Conservation (phyloP, 139 green algal species). For the Trebouxia sp. region DNA sequence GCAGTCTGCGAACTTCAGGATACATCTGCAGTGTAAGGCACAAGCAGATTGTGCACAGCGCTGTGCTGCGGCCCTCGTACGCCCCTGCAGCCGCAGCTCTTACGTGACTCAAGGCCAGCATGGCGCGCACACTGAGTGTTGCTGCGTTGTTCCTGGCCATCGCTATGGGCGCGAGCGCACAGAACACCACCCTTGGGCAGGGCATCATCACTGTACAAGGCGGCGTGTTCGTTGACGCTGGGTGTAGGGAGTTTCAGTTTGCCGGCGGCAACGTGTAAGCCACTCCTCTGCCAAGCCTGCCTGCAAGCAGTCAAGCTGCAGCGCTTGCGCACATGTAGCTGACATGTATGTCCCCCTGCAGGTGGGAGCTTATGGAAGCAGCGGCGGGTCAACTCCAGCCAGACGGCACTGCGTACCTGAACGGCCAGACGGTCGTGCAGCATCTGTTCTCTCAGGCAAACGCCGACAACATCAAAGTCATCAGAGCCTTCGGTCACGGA, state of each 20-base stretch:
- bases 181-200: neutral
- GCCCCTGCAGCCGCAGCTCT: neutral
- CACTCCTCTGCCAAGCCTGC: too few relatives aligned
- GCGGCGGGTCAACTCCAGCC: neutral
- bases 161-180: neutral
- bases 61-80: neutral
- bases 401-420: neutral
- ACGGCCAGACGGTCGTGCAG: neutral
- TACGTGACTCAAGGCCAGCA: too few relatives aligned
- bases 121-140: too few relatives aligned
- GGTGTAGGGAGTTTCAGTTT: conserved; percentile 18
- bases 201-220: conserved; percentile 29
- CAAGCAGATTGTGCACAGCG: neutral
- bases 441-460: neutral
- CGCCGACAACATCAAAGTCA: neutral
- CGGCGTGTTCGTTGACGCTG: conserved; percentile 19
- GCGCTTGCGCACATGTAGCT: too few relatives aligned
- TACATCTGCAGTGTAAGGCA: neutral
- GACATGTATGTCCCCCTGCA: too few relatives aligned
- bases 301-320: too few relatives aligned
- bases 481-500: conserved; percentile 1
- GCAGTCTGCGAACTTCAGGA: neutral
- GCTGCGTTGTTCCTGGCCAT: too few relatives aligned
- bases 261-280: conserved; percentile 18
- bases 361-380: conserved; percentile 10